phyloP scores from a whole-genome alignment of 495 filamentous ascomycete species.

The Talaromyces borbonicus region DNA sequence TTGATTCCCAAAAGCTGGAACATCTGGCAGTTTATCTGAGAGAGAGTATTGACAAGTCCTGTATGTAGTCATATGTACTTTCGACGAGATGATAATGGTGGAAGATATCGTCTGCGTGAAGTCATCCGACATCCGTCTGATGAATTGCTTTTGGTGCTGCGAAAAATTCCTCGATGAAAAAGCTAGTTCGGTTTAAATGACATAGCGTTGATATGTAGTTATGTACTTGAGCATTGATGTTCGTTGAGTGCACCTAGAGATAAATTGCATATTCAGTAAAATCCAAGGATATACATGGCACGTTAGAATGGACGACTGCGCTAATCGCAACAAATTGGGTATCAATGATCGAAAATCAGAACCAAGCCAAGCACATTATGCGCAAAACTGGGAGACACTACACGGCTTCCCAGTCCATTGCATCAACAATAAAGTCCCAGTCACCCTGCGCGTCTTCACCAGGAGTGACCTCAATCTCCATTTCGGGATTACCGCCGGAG shows the following conservation, averaged over 20 bases:
- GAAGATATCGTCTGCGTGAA: no score
- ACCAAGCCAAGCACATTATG: background rate
- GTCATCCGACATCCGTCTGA: no score
- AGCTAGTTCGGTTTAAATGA: no score
- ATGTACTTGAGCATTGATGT: no score
- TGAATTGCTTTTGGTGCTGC: no score
- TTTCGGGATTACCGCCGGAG: constrained; percentile 10
- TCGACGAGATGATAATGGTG: no score
- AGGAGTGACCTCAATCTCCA: constrained; percentile 6
- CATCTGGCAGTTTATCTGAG: background rate
- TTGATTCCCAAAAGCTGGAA: background rate
- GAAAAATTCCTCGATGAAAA: no score
- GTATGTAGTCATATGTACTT: background rate
- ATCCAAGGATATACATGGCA: background rate
- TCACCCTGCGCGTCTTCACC: constrained; percentile 21
- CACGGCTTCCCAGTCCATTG: constrained; percentile 56
- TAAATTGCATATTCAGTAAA: no score
- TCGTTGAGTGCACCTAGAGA: no score
- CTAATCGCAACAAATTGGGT: no score
- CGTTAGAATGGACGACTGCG: background rate
- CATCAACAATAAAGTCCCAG: constrained; percentile 54
- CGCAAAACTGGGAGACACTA: constrained; percentile 9
- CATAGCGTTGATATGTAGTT: no score
- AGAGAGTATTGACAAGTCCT: background rate
- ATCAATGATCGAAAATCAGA: background rate